phyloP scores from a whole-genome alignment of 2,329 filamentous ascomycete genomes.

The Fusarium sp. region DNA sequence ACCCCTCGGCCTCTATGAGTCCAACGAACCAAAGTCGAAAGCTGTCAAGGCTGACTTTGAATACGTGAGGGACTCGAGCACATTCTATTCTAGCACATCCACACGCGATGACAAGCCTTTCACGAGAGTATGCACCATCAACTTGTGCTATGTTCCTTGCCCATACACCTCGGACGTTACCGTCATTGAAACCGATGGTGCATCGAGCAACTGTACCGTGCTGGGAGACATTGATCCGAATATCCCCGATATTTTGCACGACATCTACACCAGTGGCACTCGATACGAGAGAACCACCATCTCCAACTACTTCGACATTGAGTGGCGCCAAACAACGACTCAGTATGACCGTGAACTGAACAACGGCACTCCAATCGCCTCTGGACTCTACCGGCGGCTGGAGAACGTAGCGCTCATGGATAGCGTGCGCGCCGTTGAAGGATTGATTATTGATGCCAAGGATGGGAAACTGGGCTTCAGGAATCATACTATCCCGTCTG shows the following conservation, averaged over 20 bases:
- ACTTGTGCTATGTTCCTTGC: neutral
- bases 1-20: slow-evolving; percentile 20
- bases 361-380: slow-evolving; percentile 6
- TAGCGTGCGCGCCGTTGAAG: slow-evolving; percentile 47
- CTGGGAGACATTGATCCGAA: neutral
- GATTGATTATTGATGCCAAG: slow-evolving; percentile 53
- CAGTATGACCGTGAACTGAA: neutral
- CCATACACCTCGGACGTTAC: slow-evolving; percentile 14
- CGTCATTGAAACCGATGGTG: neutral
- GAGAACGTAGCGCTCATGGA: slow-evolving; percentile 12
- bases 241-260: slow-evolving; percentile 7
- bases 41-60: neutral
- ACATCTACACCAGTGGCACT: slow-evolving; percentile 17
- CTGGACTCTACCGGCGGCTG: slow-evolving; percentile 3
- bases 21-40: neutral
- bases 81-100: slow-evolving; percentile 10
- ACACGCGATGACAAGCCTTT: slow-evolving; percentile 1
- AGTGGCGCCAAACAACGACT: slow-evolving; percentile 16
- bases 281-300: slow-evolving; percentile 4
- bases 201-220: neutral
- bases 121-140: slow-evolving; percentile 2
- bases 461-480: slow-evolving; percentile 55
- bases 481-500: slow-evolving; percentile 53
- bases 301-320: slow-evolving; percentile 22
- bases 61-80: slow-evolving; percentile 14